These are phyloP conservation scores for Lentinula detonsa DNA, from an alignment of 768 basidiomycete genomes.

Conservation along the genomic window DNA sequence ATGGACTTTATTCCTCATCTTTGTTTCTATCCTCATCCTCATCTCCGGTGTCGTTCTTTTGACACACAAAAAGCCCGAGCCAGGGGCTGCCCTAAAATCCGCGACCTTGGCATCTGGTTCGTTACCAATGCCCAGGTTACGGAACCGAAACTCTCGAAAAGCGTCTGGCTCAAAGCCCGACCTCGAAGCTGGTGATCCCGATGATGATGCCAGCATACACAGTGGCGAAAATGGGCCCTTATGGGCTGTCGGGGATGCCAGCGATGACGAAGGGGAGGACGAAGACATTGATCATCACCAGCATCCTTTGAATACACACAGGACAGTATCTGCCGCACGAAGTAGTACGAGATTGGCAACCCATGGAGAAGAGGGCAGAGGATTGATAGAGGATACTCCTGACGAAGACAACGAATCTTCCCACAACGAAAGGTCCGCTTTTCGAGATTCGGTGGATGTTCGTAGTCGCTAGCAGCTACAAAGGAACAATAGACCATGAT, in stretches of 20 bases:
- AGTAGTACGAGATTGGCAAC: conserved; percentile 10
- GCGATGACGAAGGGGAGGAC: conserved; percentile 48
- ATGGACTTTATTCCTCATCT: conserved; percentile 88
- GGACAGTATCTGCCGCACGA: conserved; percentile 13
- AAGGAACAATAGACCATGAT: not conserved
- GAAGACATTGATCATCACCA: conserved; percentile 39
- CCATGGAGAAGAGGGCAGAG: conserved; percentile 35
- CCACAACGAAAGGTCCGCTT: not conserved
- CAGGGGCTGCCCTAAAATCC: conserved; percentile 23
- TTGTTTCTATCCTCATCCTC: conserved; percentile 79
- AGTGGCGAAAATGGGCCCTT: conserved; percentile 39
- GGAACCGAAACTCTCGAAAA: conserved; percentile 16
- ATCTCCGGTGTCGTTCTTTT: conserved; percentile 90
- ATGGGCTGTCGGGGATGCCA: conserved; percentile 72
- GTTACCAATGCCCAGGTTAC: conserved; percentile 13
- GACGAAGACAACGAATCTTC: conserved; percentile 17
- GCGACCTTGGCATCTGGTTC: conserved; percentile 22
- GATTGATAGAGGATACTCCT: conserved; percentile 34
- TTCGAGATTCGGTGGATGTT: not conserved
- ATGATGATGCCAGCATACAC: conserved; percentile 31
- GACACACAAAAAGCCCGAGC: conserved; percentile 86
- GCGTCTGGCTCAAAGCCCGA: conserved; percentile 9
- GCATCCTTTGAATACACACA: conserved; percentile 23
- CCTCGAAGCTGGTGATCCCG: conserved; percentile 10
- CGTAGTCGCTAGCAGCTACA: not conserved